Conservation (phyloP, 495 filamentous ascomycete species). For the Acidomyces sp. region DNA sequence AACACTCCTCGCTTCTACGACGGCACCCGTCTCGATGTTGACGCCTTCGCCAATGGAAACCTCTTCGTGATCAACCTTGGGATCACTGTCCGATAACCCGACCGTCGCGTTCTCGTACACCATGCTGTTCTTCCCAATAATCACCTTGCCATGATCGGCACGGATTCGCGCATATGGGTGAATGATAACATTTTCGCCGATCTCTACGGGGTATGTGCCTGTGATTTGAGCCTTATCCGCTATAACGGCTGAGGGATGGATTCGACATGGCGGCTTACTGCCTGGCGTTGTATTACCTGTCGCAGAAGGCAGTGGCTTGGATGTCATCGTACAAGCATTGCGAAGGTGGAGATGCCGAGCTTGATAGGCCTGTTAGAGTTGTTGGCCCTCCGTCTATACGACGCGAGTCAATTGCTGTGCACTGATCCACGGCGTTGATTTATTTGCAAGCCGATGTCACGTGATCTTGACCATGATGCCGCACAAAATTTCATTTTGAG, state of each 20-base stretch:
- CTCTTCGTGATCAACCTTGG: constrained; percentile 30
- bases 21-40: constrained; percentile 46
- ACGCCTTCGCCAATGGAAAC: constrained; percentile 45
- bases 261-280: constrained; percentile 50
- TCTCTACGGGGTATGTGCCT: constrained; percentile 57
- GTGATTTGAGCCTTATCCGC: constrained; percentile 61
- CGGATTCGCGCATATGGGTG: constrained; percentile 67
- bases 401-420: too few species aligned
- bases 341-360: too few species aligned
- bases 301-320: too few species aligned
- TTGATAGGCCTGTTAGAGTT: too few species aligned
- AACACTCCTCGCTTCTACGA: constrained; percentile 48
- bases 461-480: too few species aligned
- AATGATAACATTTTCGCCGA: constrained; percentile 60
- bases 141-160: constrained; percentile 54
- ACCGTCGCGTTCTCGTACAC: constrained; percentile 49
- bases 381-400: too few species aligned
- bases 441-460: too few species aligned
- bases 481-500: background rate
- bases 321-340: too few species aligned
- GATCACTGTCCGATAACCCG: constrained; percentile 22
- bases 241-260: constrained; percentile 57
- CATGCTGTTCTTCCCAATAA: constrained; percentile 59
- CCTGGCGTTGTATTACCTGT: background rate
- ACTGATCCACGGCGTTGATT: too few species aligned